Base-by-base conservation (phyloP, 495 filamentous ascomycete species). In the Talaromyces thailandensis region DNA sequence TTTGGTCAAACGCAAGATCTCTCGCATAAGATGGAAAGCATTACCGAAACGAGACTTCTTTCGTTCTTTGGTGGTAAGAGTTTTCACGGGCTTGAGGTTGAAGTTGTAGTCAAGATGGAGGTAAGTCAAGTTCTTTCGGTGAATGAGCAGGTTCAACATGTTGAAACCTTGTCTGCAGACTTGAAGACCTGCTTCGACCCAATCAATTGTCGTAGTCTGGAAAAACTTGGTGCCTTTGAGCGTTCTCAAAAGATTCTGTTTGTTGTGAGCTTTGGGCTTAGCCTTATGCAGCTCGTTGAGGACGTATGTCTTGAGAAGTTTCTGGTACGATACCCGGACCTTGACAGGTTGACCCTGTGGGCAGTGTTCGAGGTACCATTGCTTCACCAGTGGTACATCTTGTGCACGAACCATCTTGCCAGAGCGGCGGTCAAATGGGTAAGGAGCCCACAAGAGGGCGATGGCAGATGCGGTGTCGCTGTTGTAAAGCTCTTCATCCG, bases 41-140 rank as follows among this genome's bases (percentile, higher is more conserved):
- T 99, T 99, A 79, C 95, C 95, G 67, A 99, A 99, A 51, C 95
- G 89, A 25, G 94, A 98, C 84, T 99, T 99, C 82, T 99, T 99
- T 56, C 95, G 89, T 79, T 99, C 95, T 76, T 99, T 99, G 21
- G 94, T 99, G 0, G 95, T 99, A 71, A 99, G 71, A 0, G 95
- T 99, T 75, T 99, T 99, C 64, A 99, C 93, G 8, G 95, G 95
- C 78, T 99, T 99, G 70, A 99, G 71, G 76, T 99, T 99, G 81
- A 99, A 99, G 77, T 99, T 99, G 78, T 98, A 99, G 68, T 99
- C 95, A 26, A 99, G 82, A 81, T 99, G 95, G 45, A 99, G 84
- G 75, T 99, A 99, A 6, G 95, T 99, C 62, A 99, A 78, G 71
- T 98, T 98, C 84, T 99, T 99, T 63, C 95, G 85, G 71, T 99